Base-by-base conservation (phyloP, 2,329 filamentous ascomycete genomes). In the Rugonectria rugulosa region DNA sequence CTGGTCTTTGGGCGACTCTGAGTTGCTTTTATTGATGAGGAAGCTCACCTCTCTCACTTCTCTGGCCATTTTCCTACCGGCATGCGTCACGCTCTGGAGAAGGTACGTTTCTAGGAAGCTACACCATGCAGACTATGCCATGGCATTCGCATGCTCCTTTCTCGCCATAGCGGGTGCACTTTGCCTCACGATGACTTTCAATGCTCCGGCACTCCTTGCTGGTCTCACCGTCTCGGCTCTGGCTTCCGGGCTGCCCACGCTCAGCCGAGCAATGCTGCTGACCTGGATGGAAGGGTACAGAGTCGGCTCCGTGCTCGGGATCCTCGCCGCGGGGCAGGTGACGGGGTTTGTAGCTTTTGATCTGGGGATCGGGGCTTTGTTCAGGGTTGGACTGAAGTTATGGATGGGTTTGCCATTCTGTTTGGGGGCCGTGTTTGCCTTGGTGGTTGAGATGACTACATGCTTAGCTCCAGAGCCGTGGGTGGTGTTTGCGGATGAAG, bases 331-430 rank as follows among this genome's bases (percentile, higher is more conserved):
- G n/a, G 60, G 59, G n/a, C 67, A 70, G 27, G 38, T 65, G 2
- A n/a, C 67, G 15, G 60, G 60, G 17, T 62, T 66, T 12, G 43
- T 70, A 14, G 57, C 34, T 15, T 65, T 56, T 17, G 59, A 66
- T 24, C 23, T 59, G 32, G 43, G 56, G 20, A 62, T 66, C 51
- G 64, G 67, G 10, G 42, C 56, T 15, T 27, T 70, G 14, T 70
- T 70, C 46, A 55, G 58, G 7, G n/a, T 66, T 21, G 68, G 63
- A 7, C 31, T 69, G 36, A 48, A 34, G 21, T 54, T 54, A 11
- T 70, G 65, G 68, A 32, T 62, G 17, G 68, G 67, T 2, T 40
- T 66, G 34, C 61, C 66, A 2, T 66, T 69, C 37, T 61, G 63
- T 27, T 32, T 68, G 15, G 63, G 62, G 11, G 48, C 53, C 17